Evolutionary conservation across 352 stramenopile genomes (phyloP), one percentile per base, ranked within the genome.

Genomic region (Phytophthora lateralis): DNA sequence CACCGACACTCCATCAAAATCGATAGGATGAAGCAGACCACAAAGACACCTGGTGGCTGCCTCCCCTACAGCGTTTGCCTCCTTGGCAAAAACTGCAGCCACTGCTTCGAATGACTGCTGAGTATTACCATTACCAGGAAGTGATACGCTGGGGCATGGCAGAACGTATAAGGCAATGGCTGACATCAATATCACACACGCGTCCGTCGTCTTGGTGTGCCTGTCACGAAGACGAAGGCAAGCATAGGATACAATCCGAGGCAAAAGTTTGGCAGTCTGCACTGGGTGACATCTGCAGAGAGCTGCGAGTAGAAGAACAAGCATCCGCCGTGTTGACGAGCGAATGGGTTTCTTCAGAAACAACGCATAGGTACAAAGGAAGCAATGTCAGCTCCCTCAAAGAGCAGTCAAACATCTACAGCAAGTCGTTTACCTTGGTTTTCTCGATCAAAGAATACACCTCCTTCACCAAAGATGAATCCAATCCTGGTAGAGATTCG

Each of bases 271-370:
- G 17, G 49, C 65, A 17, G 54, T 56, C 11, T 67, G 48, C 0
- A 48, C 26, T 11, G 82, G 65, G 18, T 86, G 80, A 42, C 60
- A 85, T 48, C 69, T 82, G 46, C 76, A 88, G 3, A 90, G 63
- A 6, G 71, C 80, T 18, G 76, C 78, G 3, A 89, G 41, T 8
- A 90, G 43, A 17, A 91, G 69, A 17, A 89, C 76, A 6, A 89
- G 69, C 74, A 89, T 85, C 2, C 78, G 74, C 46, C 76, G 47
- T 5, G 80, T 84, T 32, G 78, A 91, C 21, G 68, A 80, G 24
- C 80, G 69, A 32, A 26, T 42, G 8, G 80, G 80, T 58, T 59
- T 66, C 73, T 87, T 54, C 18, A 57, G 18, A 42, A 45, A 3
- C 15, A 69, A 7, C 11, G 55, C 27, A 17, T 20, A 7, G 20